Percentiles rank a stretch among this genome's conserved stretches.
These are phyloP conservation scores for Candida quercuum DNA, from an alignment of 805 yeast genomes.

Conservation along the genomic window DNA sequence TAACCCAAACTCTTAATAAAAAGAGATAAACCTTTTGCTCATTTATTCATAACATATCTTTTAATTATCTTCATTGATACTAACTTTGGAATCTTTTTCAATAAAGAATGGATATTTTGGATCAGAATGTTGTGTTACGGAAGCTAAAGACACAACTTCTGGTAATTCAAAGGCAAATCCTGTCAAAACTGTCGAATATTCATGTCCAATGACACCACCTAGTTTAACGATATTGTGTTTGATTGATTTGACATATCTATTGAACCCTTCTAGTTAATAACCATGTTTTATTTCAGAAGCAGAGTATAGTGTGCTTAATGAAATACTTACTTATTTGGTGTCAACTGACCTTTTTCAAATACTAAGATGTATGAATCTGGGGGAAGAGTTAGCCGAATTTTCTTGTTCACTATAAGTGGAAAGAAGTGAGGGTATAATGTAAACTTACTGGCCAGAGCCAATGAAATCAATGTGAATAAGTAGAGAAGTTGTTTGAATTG, in stretches of 20 bases:
- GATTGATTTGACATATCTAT: slow-evolving; percentile 25
- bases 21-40: too few species aligned
- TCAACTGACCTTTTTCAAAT: slow-evolving; percentile 24
- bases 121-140: slow-evolving; percentile 13
- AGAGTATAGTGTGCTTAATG: too few species aligned
- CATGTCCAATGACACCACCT: slow-evolving; percentile 43
- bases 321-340: slow-evolving; percentile 22
- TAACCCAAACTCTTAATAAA: too few species aligned
- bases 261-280: too few species aligned
- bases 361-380: slow-evolving; percentile 21
- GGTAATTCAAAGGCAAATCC: slow-evolving; percentile 43
- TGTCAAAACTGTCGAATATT: slow-evolving; percentile 38
- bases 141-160: slow-evolving; percentile 19
- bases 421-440: neutral
- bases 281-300: too few species aligned
- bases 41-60: too few species aligned
- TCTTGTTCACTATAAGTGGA: too few species aligned
- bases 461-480: neutral
- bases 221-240: slow-evolving; percentile 28
- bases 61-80: slow-evolving; percentile 26
- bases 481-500: neutral
- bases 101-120: slow-evolving; percentile 35
- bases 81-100: slow-evolving; percentile 38
- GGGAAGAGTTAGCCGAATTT: neutral
- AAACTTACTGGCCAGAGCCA: neutral